These are phyloP conservation scores for Huntiella abstrusa DNA, from an alignment of 2,329 filamentous ascomycete genomes.

Conservation along the genomic window DNA sequence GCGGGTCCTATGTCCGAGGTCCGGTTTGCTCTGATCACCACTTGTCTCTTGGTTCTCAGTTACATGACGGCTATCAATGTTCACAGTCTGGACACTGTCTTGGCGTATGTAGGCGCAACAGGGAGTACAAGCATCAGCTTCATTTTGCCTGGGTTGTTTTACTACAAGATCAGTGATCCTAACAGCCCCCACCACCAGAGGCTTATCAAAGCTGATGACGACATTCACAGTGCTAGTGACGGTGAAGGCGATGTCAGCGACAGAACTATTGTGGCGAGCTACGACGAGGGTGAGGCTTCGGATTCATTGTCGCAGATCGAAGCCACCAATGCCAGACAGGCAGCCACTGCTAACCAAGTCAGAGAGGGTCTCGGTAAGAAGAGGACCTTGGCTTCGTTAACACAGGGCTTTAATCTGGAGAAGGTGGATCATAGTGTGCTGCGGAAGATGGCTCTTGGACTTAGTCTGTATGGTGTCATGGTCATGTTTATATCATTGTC, in stretches of 20 bases:
- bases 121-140: slow-evolving; percentile 93
- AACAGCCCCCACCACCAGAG: slow-evolving; percentile 74
- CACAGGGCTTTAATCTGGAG: slow-evolving; percentile 36
- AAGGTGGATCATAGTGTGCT: slow-evolving; percentile 46
- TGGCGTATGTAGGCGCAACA: slow-evolving; percentile 89
- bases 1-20: slow-evolving; percentile 38
- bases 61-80: slow-evolving; percentile 87
- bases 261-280: slow-evolving; percentile 72
- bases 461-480: slow-evolving; percentile 65
- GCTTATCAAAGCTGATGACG: slow-evolving; percentile 79
- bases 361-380: slow-evolving; percentile 1
- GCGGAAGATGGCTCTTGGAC: slow-evolving; percentile 51
- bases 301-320: slow-evolving; percentile 16
- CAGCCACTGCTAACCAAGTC: background rate
- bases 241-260: slow-evolving; percentile 16
- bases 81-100: slow-evolving; percentile 68
- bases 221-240: slow-evolving; percentile 40
- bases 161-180: slow-evolving; percentile 92
- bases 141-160: slow-evolving; percentile 88
- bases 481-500: slow-evolving; percentile 81
- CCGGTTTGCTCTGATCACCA: slow-evolving; percentile 79
- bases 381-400: slow-evolving; percentile 22
- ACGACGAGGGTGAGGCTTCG: slow-evolving; percentile 40
- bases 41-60: slow-evolving; percentile 61
- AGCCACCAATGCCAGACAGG: background rate